Base-by-base conservation (phyloP, 2,329 filamentous ascomycete genomes). In the Ophiobolus disseminans region DNA sequence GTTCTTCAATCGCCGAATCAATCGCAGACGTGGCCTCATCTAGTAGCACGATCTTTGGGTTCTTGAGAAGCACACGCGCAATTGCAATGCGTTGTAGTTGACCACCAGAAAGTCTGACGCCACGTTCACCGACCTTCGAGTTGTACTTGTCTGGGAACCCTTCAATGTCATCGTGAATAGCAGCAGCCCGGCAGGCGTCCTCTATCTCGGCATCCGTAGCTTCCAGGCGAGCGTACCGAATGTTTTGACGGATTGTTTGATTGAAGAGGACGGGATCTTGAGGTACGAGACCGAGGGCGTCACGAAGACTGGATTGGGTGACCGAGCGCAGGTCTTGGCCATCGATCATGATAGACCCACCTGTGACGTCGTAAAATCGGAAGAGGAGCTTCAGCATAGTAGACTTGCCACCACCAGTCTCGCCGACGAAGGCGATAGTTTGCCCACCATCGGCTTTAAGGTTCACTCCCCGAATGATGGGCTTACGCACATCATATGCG, bases 1-100 rank as follows among this genome's bases (percentile, higher is more conserved):
- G 82, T 45, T 84, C 82, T 68, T 88, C 86, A 1, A 85, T 88
- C 0, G 79, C 80, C 21, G 89, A 86, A 57, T 93, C 87, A 83
- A 96, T 91, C 41, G 91, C 90, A 36, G 89, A 90, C 46, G 93
- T 95, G 0, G 91, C 87, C 75, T 96, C 91, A 65, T 96, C 91
- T 1, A 96, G 81, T 14, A 96, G 86, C 3, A 96, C 82, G 34
- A 96, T 82, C 61, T 94, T 90, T 0, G 90, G 88, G 51, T 83
- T 83, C 73, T 93, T 92, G 69, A 95, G 83, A 39, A 93, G 78
- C 7, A 91, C 88, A 1, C 91, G 84, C 6, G 86, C 86, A 64
- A 88, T 88, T 4, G 86, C 85, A 21, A 88, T 80, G 37, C 86
- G 81, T 60, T 88, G 86, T 5, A 87, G 72, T 64, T 88, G 85